Evolutionary conservation across 306 rosid species (phyloP).

Genomic region (Cotoneaster glaucophyllus): DNA sequence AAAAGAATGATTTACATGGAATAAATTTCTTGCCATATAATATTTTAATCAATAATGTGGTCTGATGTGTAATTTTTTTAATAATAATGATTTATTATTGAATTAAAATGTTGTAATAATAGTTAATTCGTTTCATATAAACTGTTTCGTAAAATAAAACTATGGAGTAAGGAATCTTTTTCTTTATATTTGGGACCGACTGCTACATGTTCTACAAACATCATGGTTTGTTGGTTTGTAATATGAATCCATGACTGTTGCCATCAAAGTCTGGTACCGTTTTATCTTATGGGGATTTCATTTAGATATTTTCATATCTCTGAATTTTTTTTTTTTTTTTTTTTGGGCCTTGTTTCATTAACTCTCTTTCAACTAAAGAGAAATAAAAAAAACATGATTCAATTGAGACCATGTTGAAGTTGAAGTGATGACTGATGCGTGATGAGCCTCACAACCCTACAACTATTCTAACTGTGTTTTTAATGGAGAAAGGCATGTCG

Average conservation of each 20-base stretch:
- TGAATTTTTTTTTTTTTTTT: background rate
- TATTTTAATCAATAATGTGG: too few species aligned
- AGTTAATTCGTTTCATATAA: background rate
- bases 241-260: background rate
- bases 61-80: too few species aligned
- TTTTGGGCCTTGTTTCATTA: background rate
- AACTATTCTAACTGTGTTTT: background rate
- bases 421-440: too few species aligned
- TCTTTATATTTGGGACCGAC: conserved; percentile 3
- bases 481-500: too few species aligned
- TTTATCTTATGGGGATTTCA: background rate
- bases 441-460: background rate
- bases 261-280: conserved; percentile 3
- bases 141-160: too few species aligned
- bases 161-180: background rate
- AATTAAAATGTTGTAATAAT: too few species aligned
- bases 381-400: background rate
- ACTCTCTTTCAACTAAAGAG: background rate
- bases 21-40: background rate
- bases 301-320: background rate
- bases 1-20: background rate
- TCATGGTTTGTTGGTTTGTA: conserved; percentile 12
- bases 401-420: background rate
- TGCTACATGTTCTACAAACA: background rate
- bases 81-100: too few species aligned